phyloP scores from a whole-genome alignment of 371 early-diverging fungal genomes.

The Mortierella sp. region DNA sequence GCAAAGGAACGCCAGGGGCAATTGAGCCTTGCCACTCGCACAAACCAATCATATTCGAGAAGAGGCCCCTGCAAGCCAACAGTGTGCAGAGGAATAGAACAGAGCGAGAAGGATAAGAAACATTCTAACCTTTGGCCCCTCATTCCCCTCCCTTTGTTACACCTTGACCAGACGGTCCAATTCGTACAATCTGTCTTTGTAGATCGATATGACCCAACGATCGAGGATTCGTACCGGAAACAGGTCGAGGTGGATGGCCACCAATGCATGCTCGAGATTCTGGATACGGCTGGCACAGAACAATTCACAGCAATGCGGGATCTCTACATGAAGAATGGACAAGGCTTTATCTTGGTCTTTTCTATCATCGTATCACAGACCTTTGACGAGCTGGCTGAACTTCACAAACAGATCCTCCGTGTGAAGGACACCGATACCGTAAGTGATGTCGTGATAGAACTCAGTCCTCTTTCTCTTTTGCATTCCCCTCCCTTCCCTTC shows the following conservation, averaged over 20 bases:
- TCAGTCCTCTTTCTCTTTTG: not conserved
- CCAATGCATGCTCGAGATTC: conserved; percentile 89
- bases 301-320: conserved; percentile 94
- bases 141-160: too few relatives aligned
- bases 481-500: not conserved
- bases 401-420: conserved; percentile 82
- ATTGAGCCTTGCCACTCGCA: too few relatives aligned
- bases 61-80: too few relatives aligned
- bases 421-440: conserved; percentile 87
- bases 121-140: too few relatives aligned
- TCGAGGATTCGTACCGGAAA: conserved; percentile 91
- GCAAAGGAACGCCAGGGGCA: too few relatives aligned
- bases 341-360: conserved; percentile 88
- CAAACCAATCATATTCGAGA: too few relatives aligned
- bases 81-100: too few relatives aligned
- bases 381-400: conserved; percentile 79
- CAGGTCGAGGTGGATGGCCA: conserved; percentile 88
- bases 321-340: conserved; percentile 91
- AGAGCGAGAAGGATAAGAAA: too few relatives aligned
- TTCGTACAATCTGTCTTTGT: conserved; percentile 92
- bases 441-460: conserved; percentile 19
- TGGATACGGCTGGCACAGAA: conserved; percentile 90
- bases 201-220: conserved; percentile 92
- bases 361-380: conserved; percentile 85
- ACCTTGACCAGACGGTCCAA: conserved; percentile 78